Evolutionary conservation across 106 monocot genomes (phyloP).

Genomic region (Platanthera guangdongensis): DNA sequence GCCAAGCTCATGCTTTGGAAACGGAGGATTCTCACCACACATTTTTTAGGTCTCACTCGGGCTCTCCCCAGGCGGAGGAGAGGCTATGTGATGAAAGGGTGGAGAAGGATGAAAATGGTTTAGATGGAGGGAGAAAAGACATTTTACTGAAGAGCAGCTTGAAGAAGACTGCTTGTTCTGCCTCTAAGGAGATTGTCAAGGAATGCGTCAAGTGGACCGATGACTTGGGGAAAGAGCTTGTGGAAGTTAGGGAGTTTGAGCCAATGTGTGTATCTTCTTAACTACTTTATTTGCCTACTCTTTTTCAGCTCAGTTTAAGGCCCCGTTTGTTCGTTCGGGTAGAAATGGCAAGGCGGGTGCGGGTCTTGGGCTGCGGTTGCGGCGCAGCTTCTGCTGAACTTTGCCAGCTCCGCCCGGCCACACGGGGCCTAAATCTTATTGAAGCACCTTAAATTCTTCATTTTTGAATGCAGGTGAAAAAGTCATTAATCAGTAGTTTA

Average conservation of each 20-base stretch:
- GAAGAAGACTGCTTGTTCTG: conserved; percentile 18
- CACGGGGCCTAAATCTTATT: neutral
- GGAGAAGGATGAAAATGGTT: conserved; percentile 8
- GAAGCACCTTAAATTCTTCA: neutral
- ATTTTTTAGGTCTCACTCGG: neutral
- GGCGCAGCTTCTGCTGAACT: too few relatives aligned
- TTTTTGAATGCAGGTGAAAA: neutral
- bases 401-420: too few relatives aligned
- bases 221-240: conserved; percentile 49
- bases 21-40: neutral
- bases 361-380: too few relatives aligned
- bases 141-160: conserved; percentile 39
- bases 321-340: too few relatives aligned
- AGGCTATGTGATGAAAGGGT: conserved; percentile 17
- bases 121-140: conserved; percentile 19
- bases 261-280: conserved; percentile 18
- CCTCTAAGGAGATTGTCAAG: conserved; percentile 9
- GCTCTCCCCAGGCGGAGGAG: neutral
- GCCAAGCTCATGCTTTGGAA: neutral
- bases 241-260: conserved; percentile 50
- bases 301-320: neutral
- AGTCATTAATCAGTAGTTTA: neutral
- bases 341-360: too few relatives aligned
- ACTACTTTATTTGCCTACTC: neutral
- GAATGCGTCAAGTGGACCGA: conserved; percentile 66